Evolutionary conservation across 2,329 filamentous ascomycete genomes (phyloP), one percentile per base, ranked within the genome.

Genomic region (Trichoderma asperellum): DNA sequence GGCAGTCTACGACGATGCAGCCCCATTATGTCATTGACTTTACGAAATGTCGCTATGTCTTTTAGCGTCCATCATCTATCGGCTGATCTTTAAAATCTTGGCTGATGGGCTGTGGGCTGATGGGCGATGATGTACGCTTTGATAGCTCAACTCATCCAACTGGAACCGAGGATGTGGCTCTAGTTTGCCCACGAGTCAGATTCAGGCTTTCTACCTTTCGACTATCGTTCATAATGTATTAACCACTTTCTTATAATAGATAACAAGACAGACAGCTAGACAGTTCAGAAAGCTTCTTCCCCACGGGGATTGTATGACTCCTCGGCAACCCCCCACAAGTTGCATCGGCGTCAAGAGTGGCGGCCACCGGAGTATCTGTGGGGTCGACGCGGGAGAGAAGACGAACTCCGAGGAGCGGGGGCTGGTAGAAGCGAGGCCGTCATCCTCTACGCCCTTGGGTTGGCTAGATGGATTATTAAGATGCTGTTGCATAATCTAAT

Each of bases 281-380:
- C n/a, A 37, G n/a, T 14, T n/a, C 12, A 37, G 21, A 40, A 63
- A 55, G 60, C 60, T 40, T 63, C 60, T 63, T 63, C 60, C 60
- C 60, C 60, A 55, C 21, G 60, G 60, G 60, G 60, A 55, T 55
- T n/a, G 49, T 43, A 63, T 63, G 60, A 63, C 60, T 63, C 60
- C 55, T 40, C 60, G 60, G 60, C 60, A 49, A 32, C 32, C 37
- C 60, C 34, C 60, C 60, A 63, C 60, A 63, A n/a, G n/a, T 40
- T 16, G 29, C n/a, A 18, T 40, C 60, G 47, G 60, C 47, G 34
- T 63, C 34, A 47, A 63, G 32, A 14, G 32, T 14, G 55, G 47
- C 47, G 60, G 60, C 60, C 60, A 63, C 60, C 47, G 60, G 60
- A 53, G 60, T 21, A 29, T 34, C 18, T 32, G 59, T 62, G 59